A percentile compares a stretch with the other conserved stretches of the same genome.
phyloP scores from a whole-genome alignment of 345 rosid genomes.

The Aquilaria sinensis region DNA sequence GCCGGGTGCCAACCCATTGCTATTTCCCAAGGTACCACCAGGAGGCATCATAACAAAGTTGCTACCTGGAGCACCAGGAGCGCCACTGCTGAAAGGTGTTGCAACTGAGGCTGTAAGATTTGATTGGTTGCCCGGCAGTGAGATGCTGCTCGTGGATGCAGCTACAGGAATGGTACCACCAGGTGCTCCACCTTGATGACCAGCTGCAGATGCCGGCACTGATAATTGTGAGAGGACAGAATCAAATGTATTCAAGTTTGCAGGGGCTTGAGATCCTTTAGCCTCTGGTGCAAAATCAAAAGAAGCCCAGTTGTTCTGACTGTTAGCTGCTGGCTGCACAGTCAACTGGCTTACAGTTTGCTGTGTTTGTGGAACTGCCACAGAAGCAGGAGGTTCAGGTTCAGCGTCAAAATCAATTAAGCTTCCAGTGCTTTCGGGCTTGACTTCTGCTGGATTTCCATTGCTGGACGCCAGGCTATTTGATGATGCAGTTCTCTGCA shows the following conservation, averaged over 20 bases:
- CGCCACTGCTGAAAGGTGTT: constrained; percentile 18
- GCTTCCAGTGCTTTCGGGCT: constrained; percentile 53
- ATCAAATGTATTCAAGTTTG: constrained; percentile 53
- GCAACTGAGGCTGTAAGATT: constrained; percentile 16
- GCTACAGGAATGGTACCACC: constrained; percentile 24
- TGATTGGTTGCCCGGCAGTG: constrained; percentile 23
- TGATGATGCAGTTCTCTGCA: constrained; percentile 68
- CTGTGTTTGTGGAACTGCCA: constrained; percentile 35
- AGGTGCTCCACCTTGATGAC: constrained; percentile 32
- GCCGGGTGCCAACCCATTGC: constrained; percentile 23
- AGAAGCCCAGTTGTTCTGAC: constrained; percentile 72
- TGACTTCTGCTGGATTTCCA: constrained; percentile 62
- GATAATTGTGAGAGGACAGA: constrained; percentile 77
- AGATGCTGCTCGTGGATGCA: constrained; percentile 19
- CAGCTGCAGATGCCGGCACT: constrained; percentile 42
- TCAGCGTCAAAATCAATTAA: constrained; percentile 93
- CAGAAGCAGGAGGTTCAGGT: constrained; percentile 52
- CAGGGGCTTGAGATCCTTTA: constrained; percentile 48
- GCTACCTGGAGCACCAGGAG: constrained; percentile 26
- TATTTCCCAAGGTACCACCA: constrained; percentile 25
- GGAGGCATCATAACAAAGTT: constrained; percentile 26
- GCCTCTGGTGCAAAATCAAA: constrained; percentile 46
- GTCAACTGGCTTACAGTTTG: constrained; percentile 32
- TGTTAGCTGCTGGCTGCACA: constrained; percentile 30
- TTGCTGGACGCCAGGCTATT: constrained; percentile 56